A percentile compares a stretch with the other conserved stretches of the same genome.
Conservation (phyloP, 495 filamentous ascomycete species). For the Cercophora scortea region DNA sequence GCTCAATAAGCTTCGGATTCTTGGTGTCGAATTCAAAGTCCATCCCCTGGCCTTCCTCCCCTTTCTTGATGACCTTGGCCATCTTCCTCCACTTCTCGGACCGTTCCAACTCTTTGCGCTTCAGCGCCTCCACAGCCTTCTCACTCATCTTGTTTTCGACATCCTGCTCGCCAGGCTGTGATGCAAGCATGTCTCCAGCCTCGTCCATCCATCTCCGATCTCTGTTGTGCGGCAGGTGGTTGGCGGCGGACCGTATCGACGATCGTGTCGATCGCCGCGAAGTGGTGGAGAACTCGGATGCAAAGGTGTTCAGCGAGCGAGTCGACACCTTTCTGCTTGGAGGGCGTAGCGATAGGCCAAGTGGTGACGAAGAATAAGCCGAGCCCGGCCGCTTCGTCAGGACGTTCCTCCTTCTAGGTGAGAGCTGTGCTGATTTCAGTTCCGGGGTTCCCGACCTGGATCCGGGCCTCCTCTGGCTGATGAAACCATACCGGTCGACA, state of each 20-base stretch:
- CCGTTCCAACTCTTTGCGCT: constrained; percentile 72
- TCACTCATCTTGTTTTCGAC: constrained; percentile 49
- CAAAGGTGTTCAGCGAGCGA: constrained; percentile 43
- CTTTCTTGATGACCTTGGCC: constrained; percentile 59
- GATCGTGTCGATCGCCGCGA: constrained; percentile 50
- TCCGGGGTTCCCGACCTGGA: constrained; percentile 29
- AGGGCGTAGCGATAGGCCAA: constrained; percentile 22
- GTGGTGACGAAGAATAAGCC: constrained; percentile 27
- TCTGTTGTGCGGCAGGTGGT: constrained; percentile 67
- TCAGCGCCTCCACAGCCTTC: constrained; percentile 49
- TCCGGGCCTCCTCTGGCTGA: constrained; percentile 43
- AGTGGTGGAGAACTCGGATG: constrained; percentile 41
- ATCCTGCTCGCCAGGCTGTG: constrained; percentile 58
- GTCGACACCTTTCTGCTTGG: constrained; percentile 43
- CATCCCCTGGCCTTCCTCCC: constrained; percentile 63
- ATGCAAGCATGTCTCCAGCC: constrained; percentile 81
- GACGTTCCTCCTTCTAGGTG: constrained; percentile 32
- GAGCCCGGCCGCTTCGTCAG: constrained; percentile 30
- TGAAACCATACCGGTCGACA: constrained; percentile 94
- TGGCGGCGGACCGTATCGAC: constrained; percentile 56
- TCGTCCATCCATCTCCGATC: constrained; percentile 72
- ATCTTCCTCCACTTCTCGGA: constrained; percentile 97
- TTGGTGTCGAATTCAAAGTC: constrained; percentile 81
- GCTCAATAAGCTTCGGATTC: constrained; percentile 77
- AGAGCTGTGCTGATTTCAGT: constrained; percentile 20